phyloP scores from a whole-genome alignment of 2,329 filamentous ascomycete species.

The Epichloe sylvatica region DNA sequence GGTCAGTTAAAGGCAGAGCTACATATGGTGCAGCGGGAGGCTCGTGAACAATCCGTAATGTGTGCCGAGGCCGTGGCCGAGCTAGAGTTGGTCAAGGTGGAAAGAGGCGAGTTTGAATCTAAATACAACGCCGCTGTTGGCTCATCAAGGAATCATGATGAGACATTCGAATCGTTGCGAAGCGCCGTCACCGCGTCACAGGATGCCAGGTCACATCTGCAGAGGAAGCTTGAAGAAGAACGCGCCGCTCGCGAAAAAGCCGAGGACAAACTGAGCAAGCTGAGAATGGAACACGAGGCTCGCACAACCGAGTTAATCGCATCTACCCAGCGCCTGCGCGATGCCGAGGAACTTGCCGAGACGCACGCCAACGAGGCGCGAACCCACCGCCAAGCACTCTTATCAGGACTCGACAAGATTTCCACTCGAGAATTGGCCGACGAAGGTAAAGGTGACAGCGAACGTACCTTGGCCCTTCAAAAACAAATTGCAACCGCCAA shows the following conservation, averaged over 20 bases:
- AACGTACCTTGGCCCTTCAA: slow-evolving; percentile 61
- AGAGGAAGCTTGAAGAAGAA: slow-evolving; percentile 75
- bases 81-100: slow-evolving; percentile 63
- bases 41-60: slow-evolving; percentile 67
- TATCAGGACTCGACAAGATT: slow-evolving; percentile 70
- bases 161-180: slow-evolving; percentile 60
- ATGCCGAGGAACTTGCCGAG: slow-evolving; percentile 78
- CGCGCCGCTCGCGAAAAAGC: slow-evolving; percentile 58
- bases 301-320: slow-evolving; percentile 64
- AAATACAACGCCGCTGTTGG: slow-evolving; percentile 54
- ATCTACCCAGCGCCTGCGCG: slow-evolving; percentile 58
- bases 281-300: slow-evolving; percentile 73
- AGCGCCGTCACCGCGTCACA: slow-evolving; percentile 67
- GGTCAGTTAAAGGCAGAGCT: slow-evolving; percentile 77
- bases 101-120: slow-evolving; percentile 62
- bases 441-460: slow-evolving; percentile 37
- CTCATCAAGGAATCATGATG: slow-evolving; percentile 54
- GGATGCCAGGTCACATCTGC: slow-evolving; percentile 61
- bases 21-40: slow-evolving; percentile 62
- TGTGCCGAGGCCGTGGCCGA: slow-evolving; percentile 64
- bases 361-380: slow-evolving; percentile 78
- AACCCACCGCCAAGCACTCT: slow-evolving; percentile 68
- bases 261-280: slow-evolving; percentile 60
- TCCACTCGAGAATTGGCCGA: slow-evolving; percentile 37
- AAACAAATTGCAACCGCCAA: slow-evolving; percentile 68